Conservation (phyloP, 1,139 yeast species). For the Yamadazyma triangularis region DNA sequence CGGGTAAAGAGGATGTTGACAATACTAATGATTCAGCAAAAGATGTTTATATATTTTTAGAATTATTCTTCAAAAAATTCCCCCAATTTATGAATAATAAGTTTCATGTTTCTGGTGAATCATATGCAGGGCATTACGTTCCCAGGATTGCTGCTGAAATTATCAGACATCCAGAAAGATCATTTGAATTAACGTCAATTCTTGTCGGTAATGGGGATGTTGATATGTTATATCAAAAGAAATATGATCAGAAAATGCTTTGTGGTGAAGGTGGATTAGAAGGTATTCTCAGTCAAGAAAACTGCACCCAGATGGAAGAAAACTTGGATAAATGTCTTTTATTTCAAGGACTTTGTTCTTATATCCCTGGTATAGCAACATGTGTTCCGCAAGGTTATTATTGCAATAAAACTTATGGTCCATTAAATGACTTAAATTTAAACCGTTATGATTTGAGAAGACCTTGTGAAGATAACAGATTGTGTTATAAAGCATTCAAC, state of each 20-base stretch:
- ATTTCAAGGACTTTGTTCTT: not conserved
- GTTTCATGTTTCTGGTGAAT: conserved; percentile 78
- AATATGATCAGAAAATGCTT: conserved; percentile 69
- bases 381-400: conserved; percentile 1
- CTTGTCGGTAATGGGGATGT: conserved; percentile 77
- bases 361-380: not conserved
- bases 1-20: conserved; percentile 47
- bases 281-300: conserved; percentile 64
- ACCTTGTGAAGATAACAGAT: conserved; percentile 65
- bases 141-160: conserved; percentile 71
- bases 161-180: conserved; percentile 49
- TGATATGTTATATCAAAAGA: conserved; percentile 60
- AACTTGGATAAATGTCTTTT: conserved; percentile 69
- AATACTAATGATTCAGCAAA: conserved; percentile 58
- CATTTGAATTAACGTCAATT: conserved; percentile 58
- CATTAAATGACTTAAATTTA: conserved; percentile 41
- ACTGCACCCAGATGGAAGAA: conserved; percentile 65
- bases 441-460: conserved; percentile 90
- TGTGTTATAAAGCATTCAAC: conserved; percentile 52
- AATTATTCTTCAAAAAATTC: conserved; percentile 64
- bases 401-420: conserved; percentile 18
- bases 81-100: conserved; percentile 46
- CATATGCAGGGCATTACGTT: conserved; percentile 77
- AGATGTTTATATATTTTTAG: conserved; percentile 66
- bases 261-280: conserved; percentile 80